These are phyloP conservation scores for Termitomyces sp. DNA, from an alignment of 768 basidiomycete genomes.

Conservation along the genomic window DNA sequence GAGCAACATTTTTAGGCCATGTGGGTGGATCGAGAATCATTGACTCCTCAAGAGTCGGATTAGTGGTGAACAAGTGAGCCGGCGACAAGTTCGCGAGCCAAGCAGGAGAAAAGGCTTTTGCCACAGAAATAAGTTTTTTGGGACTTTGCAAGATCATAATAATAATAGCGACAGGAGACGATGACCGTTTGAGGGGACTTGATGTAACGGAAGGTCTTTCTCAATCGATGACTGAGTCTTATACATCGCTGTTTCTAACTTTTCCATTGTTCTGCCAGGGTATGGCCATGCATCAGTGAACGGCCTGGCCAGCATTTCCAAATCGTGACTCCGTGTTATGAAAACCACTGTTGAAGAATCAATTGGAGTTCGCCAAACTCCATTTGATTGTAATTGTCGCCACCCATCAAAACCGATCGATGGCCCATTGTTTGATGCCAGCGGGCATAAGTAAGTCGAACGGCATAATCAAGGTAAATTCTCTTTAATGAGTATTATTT, in stretches of 20 bases:
- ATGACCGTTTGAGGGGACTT: neutral
- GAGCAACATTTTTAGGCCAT: slow-evolving; percentile 4
- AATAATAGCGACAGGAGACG: neutral
- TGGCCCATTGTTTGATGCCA: too few relatives aligned
- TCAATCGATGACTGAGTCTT: neutral
- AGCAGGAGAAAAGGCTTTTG: slow-evolving; percentile 1
- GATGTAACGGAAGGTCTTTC: neutral
- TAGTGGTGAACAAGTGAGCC: slow-evolving; percentile 4
- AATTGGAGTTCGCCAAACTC: too few relatives aligned
- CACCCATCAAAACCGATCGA: too few relatives aligned
- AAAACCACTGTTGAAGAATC: neutral
- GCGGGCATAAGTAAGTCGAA: too few relatives aligned
- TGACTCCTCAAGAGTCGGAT: neutral
- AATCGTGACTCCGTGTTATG: neutral
- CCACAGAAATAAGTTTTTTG: slow-evolving; percentile 11
- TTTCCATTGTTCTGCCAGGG: neutral
- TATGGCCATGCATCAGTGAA: neutral
- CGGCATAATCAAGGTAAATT: too few relatives aligned
- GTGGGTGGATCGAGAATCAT: slow-evolving; percentile 3
- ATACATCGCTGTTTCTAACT: neutral
- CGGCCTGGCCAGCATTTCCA: neutral
- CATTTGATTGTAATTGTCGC: too few relatives aligned
- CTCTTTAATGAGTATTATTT: too few relatives aligned
- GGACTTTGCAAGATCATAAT: slow-evolving; percentile 7
- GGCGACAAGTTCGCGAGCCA: slow-evolving; percentile 8